Conservation (phyloP, 75 land plant genomes). For the Pinus albicaulis region DNA sequence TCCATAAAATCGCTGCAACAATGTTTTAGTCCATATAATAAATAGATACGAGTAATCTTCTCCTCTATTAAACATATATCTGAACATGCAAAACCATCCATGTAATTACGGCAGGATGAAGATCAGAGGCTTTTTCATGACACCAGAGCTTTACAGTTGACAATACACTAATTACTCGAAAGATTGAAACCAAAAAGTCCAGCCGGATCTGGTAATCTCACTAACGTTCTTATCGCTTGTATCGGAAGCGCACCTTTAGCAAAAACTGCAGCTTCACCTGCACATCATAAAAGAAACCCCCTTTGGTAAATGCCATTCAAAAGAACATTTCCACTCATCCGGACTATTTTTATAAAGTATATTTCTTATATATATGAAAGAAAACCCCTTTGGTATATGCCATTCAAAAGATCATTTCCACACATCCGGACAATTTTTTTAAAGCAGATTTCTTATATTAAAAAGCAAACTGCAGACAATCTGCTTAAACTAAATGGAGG, state of each 20-base stretch:
- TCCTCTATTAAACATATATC: no score
- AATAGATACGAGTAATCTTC: background rate
- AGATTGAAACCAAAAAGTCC: background rate
- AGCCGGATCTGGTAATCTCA: no score
- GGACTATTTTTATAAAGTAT: background rate
- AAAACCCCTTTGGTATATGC: background rate
- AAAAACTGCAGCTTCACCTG: conserved; percentile 92
- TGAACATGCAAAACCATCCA: no score
- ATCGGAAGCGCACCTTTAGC: conserved; percentile 88
- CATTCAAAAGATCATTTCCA: background rate
- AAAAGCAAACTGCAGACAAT: background rate
- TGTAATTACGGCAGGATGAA: background rate
- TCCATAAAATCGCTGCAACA: background rate
- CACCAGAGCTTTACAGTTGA: background rate
- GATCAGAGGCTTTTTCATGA: background rate
- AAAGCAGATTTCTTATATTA: background rate
- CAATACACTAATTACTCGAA: background rate
- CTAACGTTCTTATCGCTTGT: conserved; percentile 44
- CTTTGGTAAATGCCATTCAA: background rate
- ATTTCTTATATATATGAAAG: no score
- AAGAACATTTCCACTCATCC: background rate
- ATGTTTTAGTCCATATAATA: background rate
- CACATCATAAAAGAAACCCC: background rate
- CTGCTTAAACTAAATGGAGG: background rate
- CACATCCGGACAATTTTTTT: background rate